Percentiles rank a stretch among this genome's conserved stretches.
phyloP scores from a whole-genome alignment of 2,329 filamentous ascomycete genomes.

The Pestalotiopsis sp. region DNA sequence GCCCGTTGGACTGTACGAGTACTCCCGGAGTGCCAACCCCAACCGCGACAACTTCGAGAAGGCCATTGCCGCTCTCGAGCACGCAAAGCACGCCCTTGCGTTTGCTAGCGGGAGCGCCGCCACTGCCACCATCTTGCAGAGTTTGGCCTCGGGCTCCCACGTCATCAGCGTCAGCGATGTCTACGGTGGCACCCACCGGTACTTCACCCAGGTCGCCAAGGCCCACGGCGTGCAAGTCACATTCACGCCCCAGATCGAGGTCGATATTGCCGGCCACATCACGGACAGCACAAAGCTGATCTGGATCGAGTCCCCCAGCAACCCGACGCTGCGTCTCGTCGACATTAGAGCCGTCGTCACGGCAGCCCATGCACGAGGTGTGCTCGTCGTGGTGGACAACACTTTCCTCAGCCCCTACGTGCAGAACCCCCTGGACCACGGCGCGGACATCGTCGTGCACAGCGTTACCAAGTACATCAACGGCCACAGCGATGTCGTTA shows the following conservation, averaged over 20 bases:
- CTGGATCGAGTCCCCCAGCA: conserved; percentile 96
- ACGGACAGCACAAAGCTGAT: conserved; percentile 87
- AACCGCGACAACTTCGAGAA: conserved; percentile 95
- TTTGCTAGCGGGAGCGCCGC: conserved; percentile 94
- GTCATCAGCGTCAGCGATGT: conserved; percentile 97
- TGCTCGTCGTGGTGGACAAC: conserved; percentile 98
- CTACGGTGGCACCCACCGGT: conserved; percentile 96
- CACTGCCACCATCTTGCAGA: conserved; percentile 91
- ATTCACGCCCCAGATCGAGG: conserved; percentile 90
- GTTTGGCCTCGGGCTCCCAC: conserved; percentile 86
- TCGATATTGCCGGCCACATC: conserved; percentile 84
- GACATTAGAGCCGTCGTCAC: conserved; percentile 87
- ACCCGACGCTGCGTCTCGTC: conserved; percentile 90
- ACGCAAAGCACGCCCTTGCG: conserved; percentile 88
- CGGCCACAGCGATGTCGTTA: conserved; percentile 93
- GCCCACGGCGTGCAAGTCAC: conserved; percentile 94
- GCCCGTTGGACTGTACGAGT: conserved; percentile 89
- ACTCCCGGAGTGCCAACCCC: conserved; percentile 90
- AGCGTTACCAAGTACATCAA: conserved; percentile 99
- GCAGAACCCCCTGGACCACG: conserved; percentile 93
- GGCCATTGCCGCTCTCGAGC: conserved; percentile 88
- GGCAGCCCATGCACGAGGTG: conserved; percentile 83
- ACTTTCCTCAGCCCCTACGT: conserved; percentile 97
- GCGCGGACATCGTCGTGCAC: conserved; percentile 95
- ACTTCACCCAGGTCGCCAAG: conserved; percentile 97